These are phyloP conservation scores for Candida loeiensis DNA, from an alignment of 805 yeast genomes.

Conservation along the genomic window DNA sequence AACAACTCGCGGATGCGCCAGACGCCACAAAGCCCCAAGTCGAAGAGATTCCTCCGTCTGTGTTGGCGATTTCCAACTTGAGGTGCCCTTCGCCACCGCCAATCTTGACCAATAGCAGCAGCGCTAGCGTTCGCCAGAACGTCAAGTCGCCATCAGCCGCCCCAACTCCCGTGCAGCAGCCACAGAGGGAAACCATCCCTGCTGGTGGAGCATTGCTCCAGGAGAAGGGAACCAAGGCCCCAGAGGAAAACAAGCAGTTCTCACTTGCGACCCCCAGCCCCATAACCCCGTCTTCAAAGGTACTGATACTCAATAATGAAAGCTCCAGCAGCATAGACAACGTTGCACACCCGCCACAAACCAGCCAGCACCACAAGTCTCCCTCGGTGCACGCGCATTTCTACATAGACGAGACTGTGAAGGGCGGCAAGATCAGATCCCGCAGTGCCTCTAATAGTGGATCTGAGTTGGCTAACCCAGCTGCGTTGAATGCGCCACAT, in stretches of 20 bases:
- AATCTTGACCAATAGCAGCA: constrained; percentile 36
- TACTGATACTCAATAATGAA: constrained; percentile 11
- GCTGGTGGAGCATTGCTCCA: constrained; percentile 47
- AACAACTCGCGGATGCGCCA: background rate
- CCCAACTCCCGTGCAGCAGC: constrained; percentile 6
- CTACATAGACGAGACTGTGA: constrained; percentile 63
- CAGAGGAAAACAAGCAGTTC: background rate
- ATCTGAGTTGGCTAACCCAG: constrained; percentile 9
- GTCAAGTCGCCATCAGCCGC: constrained; percentile 8
- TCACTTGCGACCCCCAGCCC: constrained; percentile 3
- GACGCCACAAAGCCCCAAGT: background rate
- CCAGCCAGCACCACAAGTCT: constrained; percentile 44
- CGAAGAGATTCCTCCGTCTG: constrained; percentile 43
- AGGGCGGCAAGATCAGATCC: constrained; percentile 38
- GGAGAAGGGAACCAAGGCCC: constrained; percentile 15
- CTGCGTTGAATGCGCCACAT: constrained; percentile 1
- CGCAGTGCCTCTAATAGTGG: constrained; percentile 38
- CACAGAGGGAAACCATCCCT: constrained; percentile 31
- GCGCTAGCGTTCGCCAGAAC: constrained; percentile 2
- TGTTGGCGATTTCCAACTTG: constrained; percentile 53
- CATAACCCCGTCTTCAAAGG: constrained; percentile 1
- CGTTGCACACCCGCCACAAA: constrained; percentile 28
- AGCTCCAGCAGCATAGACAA: constrained; percentile 26
- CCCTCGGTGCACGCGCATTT: constrained; percentile 80
- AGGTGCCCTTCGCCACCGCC: constrained; percentile 77